These are phyloP conservation scores for Magnaporthiopsis rhizophila DNA, from an alignment of 2,329 filamentous ascomycete genomes.

Conservation along the genomic window DNA sequence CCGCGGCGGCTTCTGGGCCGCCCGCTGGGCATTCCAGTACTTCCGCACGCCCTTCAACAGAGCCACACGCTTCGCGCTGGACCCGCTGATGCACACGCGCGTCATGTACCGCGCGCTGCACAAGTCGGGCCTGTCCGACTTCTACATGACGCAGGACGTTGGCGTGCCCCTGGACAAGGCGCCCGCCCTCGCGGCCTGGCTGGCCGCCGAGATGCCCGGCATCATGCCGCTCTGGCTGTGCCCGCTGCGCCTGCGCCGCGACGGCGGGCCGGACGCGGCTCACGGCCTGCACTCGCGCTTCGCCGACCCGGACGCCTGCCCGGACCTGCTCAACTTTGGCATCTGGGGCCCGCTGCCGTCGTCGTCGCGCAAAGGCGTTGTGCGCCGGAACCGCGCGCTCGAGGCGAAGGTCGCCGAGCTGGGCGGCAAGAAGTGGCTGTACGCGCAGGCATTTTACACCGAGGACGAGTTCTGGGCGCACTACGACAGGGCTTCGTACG, in stretches of 20 bases:
- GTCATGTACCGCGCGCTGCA: slow-evolving; percentile 60
- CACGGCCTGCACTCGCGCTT: slow-evolving; percentile 42
- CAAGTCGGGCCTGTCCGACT: slow-evolving; percentile 49
- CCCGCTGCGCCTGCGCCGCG: slow-evolving; percentile 37
- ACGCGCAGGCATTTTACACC: slow-evolving; percentile 61
- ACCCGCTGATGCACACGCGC: slow-evolving; percentile 54
- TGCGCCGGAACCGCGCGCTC: slow-evolving; percentile 49
- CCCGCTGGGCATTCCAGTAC: slow-evolving; percentile 53
- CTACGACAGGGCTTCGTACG: slow-evolving; percentile 54
- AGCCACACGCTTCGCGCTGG: slow-evolving; percentile 51
- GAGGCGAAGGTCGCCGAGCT: slow-evolving; percentile 36
- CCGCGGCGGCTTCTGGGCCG: slow-evolving; percentile 62
- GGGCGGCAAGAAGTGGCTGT: slow-evolving; percentile 54
- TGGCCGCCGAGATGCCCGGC: slow-evolving; percentile 30
- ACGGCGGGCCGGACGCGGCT: slow-evolving; percentile 26
- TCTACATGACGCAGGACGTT: slow-evolving; percentile 59
- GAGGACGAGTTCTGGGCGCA: slow-evolving; percentile 61
- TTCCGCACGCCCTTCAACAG: slow-evolving; percentile 59
- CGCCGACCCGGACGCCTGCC: slow-evolving; percentile 21
- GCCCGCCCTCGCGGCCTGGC: slow-evolving; percentile 38
- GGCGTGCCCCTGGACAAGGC: slow-evolving; percentile 37
- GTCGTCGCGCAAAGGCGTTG: slow-evolving; percentile 28
- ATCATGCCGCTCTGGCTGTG: slow-evolving; percentile 52
- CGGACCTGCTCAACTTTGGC: slow-evolving; percentile 49
- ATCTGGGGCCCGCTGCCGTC: slow-evolving; percentile 47